Conservation (phyloP, 2,329 filamentous ascomycete genomes). For the Diaporthe capsici region DNA sequence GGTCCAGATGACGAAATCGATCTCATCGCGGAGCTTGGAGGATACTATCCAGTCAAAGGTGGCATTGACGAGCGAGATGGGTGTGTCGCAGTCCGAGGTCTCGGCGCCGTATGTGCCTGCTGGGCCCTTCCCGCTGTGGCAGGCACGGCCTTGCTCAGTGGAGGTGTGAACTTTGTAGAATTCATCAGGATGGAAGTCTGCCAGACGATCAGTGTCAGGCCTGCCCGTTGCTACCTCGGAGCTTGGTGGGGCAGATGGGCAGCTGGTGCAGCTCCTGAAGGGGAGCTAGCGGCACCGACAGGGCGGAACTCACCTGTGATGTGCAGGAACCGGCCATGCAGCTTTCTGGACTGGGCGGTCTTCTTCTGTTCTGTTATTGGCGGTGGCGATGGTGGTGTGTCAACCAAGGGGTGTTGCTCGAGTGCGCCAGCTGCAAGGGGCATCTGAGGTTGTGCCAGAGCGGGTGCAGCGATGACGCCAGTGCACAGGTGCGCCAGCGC, state of each 20-base stretch:
- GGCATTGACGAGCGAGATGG: slow-evolving; percentile 83
- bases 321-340: slow-evolving; percentile 86
- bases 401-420: slow-evolving; percentile 22
- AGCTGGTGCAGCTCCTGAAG: slow-evolving; percentile 31
- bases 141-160: slow-evolving; percentile 77
- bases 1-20: slow-evolving; percentile 95
- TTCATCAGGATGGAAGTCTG: slow-evolving; percentile 93
- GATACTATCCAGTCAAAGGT: slow-evolving; percentile 93
- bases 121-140: slow-evolving; percentile 82
- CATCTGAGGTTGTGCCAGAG: slow-evolving; percentile 38
- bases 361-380: slow-evolving; percentile 44
- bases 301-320: slow-evolving; percentile 78
- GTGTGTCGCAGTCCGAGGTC: slow-evolving; percentile 90
- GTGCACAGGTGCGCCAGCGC: slow-evolving; percentile 49
- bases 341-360: slow-evolving; percentile 53
- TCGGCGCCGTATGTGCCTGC: slow-evolving; percentile 89
- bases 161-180: slow-evolving; percentile 87
- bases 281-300: slow-evolving; percentile 37
- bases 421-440: slow-evolving; percentile 36
- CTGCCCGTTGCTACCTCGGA: background rate
- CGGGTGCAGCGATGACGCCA: slow-evolving; percentile 49
- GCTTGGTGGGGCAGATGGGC: slow-evolving; percentile 41
- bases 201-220: slow-evolving; percentile 29
- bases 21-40: slow-evolving; percentile 79
- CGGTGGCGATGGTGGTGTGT: slow-evolving; percentile 24